These are phyloP conservation scores for Physcomitrellopsis africana DNA, from an alignment of 225 moss, liverwort and hornwort species.

Conservation along the genomic window DNA sequence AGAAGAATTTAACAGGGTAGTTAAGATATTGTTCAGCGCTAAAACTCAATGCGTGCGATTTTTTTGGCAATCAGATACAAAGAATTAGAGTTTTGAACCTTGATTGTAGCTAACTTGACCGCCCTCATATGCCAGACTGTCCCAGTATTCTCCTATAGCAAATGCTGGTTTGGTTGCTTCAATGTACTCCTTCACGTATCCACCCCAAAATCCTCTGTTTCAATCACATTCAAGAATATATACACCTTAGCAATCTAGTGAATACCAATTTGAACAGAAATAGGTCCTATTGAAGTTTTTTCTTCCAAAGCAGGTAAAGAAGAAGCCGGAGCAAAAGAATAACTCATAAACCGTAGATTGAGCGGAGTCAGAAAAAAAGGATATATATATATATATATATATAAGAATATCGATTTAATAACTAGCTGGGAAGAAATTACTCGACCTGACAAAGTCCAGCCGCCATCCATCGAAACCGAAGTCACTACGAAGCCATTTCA, in stretches of 20 bases:
- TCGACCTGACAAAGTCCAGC: constrained; percentile 74
- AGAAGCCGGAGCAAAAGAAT: neutral
- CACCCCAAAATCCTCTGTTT: constrained; percentile 78
- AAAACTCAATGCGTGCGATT: neutral
- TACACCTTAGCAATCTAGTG: neutral
- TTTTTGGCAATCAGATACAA: constrained; percentile 19
- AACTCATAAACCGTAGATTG: neutral
- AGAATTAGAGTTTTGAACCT: constrained; percentile 37
- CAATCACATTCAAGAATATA: neutral
- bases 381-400: neutral
- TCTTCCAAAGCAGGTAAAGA: neutral
- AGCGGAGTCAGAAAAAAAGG: too few species aligned
- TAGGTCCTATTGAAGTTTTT: neutral
- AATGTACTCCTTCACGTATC: constrained; percentile 79
- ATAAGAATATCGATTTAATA: neutral
- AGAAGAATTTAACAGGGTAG: neutral
- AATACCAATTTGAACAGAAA: constrained; percentile 6
- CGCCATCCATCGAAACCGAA: constrained; percentile 81
- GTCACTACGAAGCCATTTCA: constrained; percentile 68
- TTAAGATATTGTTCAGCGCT: neutral
- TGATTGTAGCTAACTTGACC: constrained; percentile 81
- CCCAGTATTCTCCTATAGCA: constrained; percentile 84
- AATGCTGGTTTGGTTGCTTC: constrained; percentile 72
- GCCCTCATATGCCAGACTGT: constrained; percentile 76
- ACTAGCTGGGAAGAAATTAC: neutral